Conservation (phyloP, 345 rosid species). For the Rhodamnia argentea region DNA sequence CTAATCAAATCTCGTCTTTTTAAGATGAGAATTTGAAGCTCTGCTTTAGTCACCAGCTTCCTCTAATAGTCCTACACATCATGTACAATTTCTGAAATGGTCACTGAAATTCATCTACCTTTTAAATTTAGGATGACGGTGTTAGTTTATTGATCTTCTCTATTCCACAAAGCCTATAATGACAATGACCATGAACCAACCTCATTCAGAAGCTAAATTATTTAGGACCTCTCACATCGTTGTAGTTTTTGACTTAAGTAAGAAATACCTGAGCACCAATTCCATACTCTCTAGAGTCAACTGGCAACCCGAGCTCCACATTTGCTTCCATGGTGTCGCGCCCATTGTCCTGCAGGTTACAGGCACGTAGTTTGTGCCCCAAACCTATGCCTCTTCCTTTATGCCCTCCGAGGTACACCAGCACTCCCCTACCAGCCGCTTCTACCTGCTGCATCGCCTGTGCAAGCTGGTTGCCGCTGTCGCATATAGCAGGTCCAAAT, state of each 20-base stretch:
- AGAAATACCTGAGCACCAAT: slow-evolving; percentile 71
- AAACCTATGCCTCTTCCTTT: slow-evolving; percentile 91
- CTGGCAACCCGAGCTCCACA: slow-evolving; percentile 71
- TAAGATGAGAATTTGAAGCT: background rate
- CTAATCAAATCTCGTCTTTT: background rate
- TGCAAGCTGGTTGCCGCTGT: slow-evolving; percentile 73
- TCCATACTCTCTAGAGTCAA: slow-evolving; percentile 82
- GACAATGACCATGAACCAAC: background rate
- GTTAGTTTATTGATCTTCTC: background rate
- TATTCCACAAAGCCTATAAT: background rate
- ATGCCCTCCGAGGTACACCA: slow-evolving; percentile 80
- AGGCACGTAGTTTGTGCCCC: background rate
- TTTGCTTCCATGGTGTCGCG: slow-evolving; percentile 49
- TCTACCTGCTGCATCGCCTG: slow-evolving; percentile 83
- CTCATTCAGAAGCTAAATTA: background rate
- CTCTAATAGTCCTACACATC: background rate
- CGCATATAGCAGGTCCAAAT: slow-evolving; percentile 70
- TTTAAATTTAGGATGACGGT: accelerated
- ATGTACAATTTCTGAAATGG: background rate
- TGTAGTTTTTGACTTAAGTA: background rate
- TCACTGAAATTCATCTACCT: background rate
- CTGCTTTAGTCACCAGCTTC: background rate
- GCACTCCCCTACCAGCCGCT: slow-evolving; percentile 58
- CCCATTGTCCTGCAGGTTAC: background rate
- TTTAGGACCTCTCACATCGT: background rate